phyloP scores from a whole-genome alignment of 2,329 filamentous ascomycete genomes.

The Penicillium crustosum region DNA sequence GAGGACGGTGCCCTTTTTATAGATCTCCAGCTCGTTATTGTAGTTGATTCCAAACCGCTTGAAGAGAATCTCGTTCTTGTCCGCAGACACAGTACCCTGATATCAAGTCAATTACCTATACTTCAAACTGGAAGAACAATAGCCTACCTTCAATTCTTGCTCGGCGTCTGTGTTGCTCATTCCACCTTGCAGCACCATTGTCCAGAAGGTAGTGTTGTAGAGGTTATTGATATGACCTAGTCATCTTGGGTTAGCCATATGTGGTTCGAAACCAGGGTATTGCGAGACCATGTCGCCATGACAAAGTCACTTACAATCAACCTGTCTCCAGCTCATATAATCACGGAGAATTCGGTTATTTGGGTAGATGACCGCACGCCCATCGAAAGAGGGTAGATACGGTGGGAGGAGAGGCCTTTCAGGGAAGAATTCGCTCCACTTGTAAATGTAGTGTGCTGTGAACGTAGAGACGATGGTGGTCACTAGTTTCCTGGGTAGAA shows the following conservation, averaged over 20 bases:
- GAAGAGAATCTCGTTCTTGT: constrained; percentile 97
- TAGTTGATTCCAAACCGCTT: constrained; percentile 90
- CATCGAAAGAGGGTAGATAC: constrained; percentile 82
- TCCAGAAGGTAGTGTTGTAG: constrained; percentile 97
- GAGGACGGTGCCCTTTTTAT: constrained; percentile 87
- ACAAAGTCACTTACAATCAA: constrained; percentile 69
- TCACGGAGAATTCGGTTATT: constrained; percentile 78
- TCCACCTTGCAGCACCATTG: constrained; percentile 74
- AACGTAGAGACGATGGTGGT: constrained; percentile 92
- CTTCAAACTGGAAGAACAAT: not conserved
- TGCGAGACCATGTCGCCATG: not conserved
- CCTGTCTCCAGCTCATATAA: constrained; percentile 96
- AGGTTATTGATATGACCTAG: constrained; percentile 95
- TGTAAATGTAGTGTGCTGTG: constrained; percentile 82
- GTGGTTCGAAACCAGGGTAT: not conserved
- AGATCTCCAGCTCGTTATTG: constrained; percentile 92
- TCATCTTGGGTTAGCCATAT: not conserved
- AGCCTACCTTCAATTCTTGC: constrained; percentile 67
- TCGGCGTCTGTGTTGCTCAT: constrained; percentile 78
- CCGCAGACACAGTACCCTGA: constrained; percentile 76
- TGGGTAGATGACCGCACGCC: constrained; percentile 86
- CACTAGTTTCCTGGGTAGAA: constrained; percentile 71
- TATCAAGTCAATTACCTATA: constrained; percentile 5
- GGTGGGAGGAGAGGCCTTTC: constrained; percentile 68
- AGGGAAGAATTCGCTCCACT: constrained; percentile 76